Conservation (phyloP, 495 filamentous ascomycete species). For the Sphaerosporella brunnea region DNA sequence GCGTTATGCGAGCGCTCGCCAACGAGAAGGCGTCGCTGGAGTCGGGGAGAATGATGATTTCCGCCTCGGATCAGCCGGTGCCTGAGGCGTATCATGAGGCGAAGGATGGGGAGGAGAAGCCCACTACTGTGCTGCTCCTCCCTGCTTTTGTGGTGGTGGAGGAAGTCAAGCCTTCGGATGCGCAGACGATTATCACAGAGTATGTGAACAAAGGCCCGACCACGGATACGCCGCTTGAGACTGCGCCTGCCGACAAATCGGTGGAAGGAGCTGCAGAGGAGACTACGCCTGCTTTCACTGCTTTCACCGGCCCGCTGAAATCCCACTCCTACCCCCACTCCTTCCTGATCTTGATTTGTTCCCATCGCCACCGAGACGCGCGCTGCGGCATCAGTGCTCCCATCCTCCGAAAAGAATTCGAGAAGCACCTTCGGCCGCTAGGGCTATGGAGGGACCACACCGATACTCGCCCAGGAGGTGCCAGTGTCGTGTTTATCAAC, state of each 20-base stretch:
- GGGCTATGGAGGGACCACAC: constrained; percentile 74
- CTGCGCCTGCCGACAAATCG: background rate
- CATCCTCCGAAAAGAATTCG: constrained; percentile 66
- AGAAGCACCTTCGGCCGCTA: constrained; percentile 68
- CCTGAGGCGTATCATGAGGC: constrained; percentile 39
- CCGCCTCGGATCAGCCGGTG: constrained; percentile 80
- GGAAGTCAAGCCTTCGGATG: constrained; percentile 60
- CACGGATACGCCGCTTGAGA: constrained; percentile 22
- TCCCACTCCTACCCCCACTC: constrained; percentile 60
- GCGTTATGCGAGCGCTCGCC: constrained; percentile 83
- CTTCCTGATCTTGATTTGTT: constrained; percentile 81
- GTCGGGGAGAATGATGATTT: constrained; percentile 57
- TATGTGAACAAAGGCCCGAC: constrained; percentile 59
- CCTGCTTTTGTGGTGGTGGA: constrained; percentile 76
- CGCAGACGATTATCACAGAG: constrained; percentile 50
- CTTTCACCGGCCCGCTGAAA: constrained; percentile 31
- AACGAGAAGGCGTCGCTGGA: constrained; percentile 8
- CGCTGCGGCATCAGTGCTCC: constrained; percentile 89
- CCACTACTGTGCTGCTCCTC: constrained; percentile 70
- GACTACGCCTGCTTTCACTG: constrained; percentile 22
- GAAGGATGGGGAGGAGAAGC: constrained; percentile 40
- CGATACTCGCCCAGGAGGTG: constrained; percentile 73
- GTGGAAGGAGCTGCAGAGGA: background rate
- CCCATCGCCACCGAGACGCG: constrained; percentile 78
- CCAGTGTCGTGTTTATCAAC: constrained; percentile 86